Percentiles rank a stretch among this genome's conserved stretches.
phyloP scores from a whole-genome alignment of 805 yeast genomes.

The Danielia oregonensis region DNA sequence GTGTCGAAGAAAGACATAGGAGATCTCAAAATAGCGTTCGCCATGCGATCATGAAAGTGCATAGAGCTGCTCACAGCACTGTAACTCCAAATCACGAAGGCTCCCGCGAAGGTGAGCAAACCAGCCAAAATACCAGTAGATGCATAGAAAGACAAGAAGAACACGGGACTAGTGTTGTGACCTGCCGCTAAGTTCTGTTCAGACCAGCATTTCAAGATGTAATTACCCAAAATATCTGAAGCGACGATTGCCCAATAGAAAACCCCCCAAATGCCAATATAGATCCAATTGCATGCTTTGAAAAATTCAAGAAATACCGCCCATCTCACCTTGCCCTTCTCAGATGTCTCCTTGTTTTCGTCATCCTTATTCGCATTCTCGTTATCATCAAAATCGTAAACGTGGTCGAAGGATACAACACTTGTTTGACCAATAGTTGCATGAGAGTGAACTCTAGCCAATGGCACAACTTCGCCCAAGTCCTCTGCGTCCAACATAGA shows the following conservation, averaged over 20 bases:
- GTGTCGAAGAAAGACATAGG: constrained; percentile 43
- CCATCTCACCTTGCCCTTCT: constrained; percentile 29
- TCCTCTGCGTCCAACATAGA: constrained; percentile 14
- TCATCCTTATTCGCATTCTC: constrained; percentile 13
- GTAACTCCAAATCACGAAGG: constrained; percentile 29
- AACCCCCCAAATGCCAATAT: constrained; percentile 16
- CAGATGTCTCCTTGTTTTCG: constrained; percentile 12
- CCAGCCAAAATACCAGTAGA: constrained; percentile 26
- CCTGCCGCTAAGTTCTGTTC: constrained; percentile 25
- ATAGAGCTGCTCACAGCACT: constrained; percentile 29
- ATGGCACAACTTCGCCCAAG: constrained; percentile 8
- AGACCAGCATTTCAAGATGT: constrained; percentile 35
- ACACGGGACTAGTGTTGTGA: constrained; percentile 21
- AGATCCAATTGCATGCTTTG: constrained; percentile 29
- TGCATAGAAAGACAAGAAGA: constrained; percentile 25
- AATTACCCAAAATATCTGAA: constrained; percentile 22
- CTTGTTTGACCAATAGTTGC: constrained; percentile 23
- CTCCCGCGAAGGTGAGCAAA: constrained; percentile 22
- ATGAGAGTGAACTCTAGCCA: constrained; percentile 15
- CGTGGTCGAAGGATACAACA: constrained; percentile 32
- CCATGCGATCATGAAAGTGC: constrained; percentile 36
- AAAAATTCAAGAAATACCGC: constrained; percentile 26
- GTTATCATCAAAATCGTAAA: constrained; percentile 24
- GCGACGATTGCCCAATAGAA: constrained; percentile 22
- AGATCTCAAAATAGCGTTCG: constrained; percentile 29